Evolutionary conservation across 2,329 filamentous ascomycete species (phyloP).

Genomic region (Pseudogymnoascus sp.): DNA sequence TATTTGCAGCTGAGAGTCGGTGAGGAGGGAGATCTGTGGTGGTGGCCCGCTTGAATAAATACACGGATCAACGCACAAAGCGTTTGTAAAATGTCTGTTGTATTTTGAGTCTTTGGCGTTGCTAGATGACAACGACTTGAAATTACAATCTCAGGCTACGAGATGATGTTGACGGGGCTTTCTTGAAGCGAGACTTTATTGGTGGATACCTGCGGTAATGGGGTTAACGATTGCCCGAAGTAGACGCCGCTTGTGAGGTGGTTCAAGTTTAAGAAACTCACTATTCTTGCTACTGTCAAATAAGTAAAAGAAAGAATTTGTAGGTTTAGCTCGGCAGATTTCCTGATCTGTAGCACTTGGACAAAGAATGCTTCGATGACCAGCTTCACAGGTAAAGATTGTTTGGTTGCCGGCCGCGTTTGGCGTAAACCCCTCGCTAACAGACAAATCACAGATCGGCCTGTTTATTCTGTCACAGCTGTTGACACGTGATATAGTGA

Average conservation of each 20-base stretch:
- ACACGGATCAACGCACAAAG: slow-evolving; percentile 11
- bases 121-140: slow-evolving; percentile 12
- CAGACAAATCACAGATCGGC: slow-evolving; percentile 4
- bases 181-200: slow-evolving; percentile 11
- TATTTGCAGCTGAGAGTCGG: slow-evolving; percentile 41
- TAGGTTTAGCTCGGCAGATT: slow-evolving; percentile 5
- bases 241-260: slow-evolving; percentile 6
- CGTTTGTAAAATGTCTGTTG: slow-evolving; percentile 10
- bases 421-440: slow-evolving; percentile 9
- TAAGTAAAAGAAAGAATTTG: slow-evolving; percentile 2
- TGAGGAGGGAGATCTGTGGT: slow-evolving; percentile 6
- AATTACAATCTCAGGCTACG: slow-evolving; percentile 11
- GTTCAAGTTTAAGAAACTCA: neutral
- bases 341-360: slow-evolving; percentile 4
- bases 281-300: neutral
- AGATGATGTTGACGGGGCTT: slow-evolving; percentile 10
- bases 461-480: neutral
- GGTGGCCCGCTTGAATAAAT: slow-evolving; percentile 9
- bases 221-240: slow-evolving; percentile 10
- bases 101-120: slow-evolving; percentile 8
- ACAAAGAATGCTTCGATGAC: slow-evolving; percentile 7
- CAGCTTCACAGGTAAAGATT: slow-evolving; percentile 7
- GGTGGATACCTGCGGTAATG: slow-evolving; percentile 10
- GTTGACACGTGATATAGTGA: neutral
- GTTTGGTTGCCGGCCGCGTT: slow-evolving; percentile 8